These are phyloP conservation scores for Gaeumannomyces tritici DNA, from an alignment of 2,329 filamentous ascomycete genomes.

Conservation along the genomic window DNA sequence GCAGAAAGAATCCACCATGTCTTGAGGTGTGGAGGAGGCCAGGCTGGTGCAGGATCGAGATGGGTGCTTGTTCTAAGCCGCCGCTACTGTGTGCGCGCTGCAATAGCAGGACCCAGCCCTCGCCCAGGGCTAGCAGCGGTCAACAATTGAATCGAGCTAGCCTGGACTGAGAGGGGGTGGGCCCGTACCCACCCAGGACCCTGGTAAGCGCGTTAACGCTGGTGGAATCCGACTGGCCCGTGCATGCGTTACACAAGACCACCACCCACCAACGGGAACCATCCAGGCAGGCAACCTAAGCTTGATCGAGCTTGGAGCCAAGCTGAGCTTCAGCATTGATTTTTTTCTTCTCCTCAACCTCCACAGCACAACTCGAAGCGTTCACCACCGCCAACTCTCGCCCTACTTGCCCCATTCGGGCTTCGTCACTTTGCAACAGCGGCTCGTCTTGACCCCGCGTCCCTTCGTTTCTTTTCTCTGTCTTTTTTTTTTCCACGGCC, in stretches of 20 bases:
- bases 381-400: neutral
- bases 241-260: neutral
- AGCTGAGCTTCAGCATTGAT: neutral
- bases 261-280: neutral
- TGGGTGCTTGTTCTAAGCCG: too few relatives aligned
- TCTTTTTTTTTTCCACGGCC: too few relatives aligned
- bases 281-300: neutral
- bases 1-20: too few relatives aligned
- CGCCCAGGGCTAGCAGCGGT: too few relatives aligned
- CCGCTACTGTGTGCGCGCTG: too few relatives aligned
- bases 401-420: neutral
- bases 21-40: too few relatives aligned
- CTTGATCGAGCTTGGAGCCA: neutral
- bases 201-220: neutral
- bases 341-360: neutral
- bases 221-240: neutral
- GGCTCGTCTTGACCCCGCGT: neutral
- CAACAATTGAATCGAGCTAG: too few relatives aligned
- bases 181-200: neutral
- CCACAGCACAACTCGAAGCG: neutral
- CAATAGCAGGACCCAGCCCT: too few relatives aligned
- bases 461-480: neutral
- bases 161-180: neutral
- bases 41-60: too few relatives aligned
- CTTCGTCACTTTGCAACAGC: neutral